A percentile compares a stretch with the other conserved stretches of the same genome.
These are phyloP conservation scores for Ophiostoma piceae DNA, from an alignment of 2,329 filamentous ascomycete species.

Conservation along the genomic window DNA sequence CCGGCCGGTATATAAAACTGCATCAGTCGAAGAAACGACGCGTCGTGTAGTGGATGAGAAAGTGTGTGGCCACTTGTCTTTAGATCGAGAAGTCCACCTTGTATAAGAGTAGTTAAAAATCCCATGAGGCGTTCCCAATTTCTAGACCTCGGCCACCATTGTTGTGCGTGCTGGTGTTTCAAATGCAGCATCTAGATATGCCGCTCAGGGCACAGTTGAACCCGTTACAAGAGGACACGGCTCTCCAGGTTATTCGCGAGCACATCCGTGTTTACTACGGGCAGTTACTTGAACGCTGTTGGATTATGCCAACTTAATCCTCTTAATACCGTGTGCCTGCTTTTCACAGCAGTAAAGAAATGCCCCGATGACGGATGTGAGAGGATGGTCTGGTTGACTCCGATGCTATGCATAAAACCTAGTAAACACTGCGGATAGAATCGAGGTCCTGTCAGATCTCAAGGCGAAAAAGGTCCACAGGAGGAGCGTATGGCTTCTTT, in stretches of 20 bases:
- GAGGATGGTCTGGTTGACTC: background rate
- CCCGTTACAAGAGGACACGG: background rate
- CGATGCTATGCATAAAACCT: background rate
- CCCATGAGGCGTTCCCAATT: background rate
- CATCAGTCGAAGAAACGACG: no score
- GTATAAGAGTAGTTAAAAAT: background rate
- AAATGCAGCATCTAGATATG: background rate
- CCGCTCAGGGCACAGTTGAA: background rate
- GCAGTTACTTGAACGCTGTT: background rate
- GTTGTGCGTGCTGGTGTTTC: background rate
- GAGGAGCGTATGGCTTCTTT: no score
- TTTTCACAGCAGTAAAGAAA: no score
- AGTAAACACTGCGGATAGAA: background rate
- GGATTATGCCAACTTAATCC: background rate
- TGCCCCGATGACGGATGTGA: background rate
- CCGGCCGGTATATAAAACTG: no score
- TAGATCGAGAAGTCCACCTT: background rate
- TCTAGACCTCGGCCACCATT: background rate
- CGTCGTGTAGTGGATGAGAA: no score
- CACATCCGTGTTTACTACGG: background rate
- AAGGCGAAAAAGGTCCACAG: background rate
- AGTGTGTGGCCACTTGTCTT: no score
- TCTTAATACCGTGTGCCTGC: background rate
- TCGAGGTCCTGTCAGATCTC: background rate
- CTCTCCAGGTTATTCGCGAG: no score